phyloP scores from a whole-genome alignment of 2,329 filamentous ascomycete genomes.

The Aureobasidium subglaciale region DNA sequence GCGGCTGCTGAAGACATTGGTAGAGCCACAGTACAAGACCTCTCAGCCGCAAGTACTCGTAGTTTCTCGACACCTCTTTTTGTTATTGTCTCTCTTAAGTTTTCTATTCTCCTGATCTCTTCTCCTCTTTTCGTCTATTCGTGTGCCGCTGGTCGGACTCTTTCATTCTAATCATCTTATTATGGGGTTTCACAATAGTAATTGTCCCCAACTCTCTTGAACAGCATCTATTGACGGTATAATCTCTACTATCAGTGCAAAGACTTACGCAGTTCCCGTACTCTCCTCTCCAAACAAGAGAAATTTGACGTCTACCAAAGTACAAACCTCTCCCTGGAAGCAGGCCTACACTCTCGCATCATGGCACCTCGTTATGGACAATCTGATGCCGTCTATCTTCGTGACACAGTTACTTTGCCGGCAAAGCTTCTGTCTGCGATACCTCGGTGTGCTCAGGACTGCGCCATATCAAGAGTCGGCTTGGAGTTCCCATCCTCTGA shows the following conservation, averaged over 20 bases:
- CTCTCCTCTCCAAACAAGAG: too few species aligned
- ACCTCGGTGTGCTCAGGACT: constrained; percentile 26
- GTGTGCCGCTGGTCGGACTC: constrained; percentile 11
- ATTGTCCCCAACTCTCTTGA: neutral
- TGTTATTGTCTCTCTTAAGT: constrained; percentile 10
- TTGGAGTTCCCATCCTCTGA: constrained; percentile 18
- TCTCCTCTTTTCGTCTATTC: neutral
- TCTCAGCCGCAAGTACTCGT: neutral
- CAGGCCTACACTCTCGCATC: too few species aligned
- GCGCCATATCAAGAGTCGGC: constrained; percentile 22
- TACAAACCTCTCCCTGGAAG: too few species aligned
- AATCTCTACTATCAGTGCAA: neutral
- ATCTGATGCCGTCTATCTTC: neutral
- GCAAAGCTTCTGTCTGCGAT: constrained; percentile 16
- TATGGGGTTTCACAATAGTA: constrained; percentile 5
- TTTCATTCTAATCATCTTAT: neutral
- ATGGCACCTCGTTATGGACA: constrained; percentile 1
- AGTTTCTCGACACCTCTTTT: neutral
- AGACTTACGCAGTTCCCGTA: too few species aligned
- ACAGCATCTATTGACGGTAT: constrained; percentile 5
- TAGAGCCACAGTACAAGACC: neutral
- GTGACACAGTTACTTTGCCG: constrained; percentile 10
- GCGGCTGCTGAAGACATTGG: neutral
- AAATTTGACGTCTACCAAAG: too few species aligned
- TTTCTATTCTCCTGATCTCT: neutral